A percentile compares a stretch with the other conserved stretches of the same genome.
Conservation (phyloP, 345 rosid species). For the Adansonia digitata region DNA sequence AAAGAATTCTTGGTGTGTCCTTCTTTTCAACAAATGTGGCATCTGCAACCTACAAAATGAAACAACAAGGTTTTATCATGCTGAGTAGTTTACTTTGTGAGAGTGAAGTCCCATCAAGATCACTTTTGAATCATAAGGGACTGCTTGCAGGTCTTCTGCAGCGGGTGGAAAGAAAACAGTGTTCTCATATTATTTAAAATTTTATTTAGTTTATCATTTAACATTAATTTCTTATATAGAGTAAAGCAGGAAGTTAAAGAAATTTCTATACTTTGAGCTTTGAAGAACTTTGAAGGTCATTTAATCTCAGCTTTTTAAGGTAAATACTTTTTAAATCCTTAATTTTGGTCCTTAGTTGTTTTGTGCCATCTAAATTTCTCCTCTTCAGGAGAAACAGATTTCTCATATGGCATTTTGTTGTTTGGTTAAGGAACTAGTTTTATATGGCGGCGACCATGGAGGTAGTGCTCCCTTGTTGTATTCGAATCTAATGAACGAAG, state of each 20-base stretch:
- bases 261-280: neutral
- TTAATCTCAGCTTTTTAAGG: neutral
- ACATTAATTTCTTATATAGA: neutral
- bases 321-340: too few species aligned
- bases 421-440: neutral
- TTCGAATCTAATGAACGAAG: neutral
- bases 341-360: too few species aligned
- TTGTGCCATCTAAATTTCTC: too few species aligned
- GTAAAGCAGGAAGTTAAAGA: neutral
- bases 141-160: neutral
- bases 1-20: conserved; percentile 53
- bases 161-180: neutral
- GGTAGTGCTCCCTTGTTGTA: neutral
- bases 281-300: neutral
- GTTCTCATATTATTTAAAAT: neutral
- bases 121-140: too few species aligned
- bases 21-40: conserved; percentile 61
- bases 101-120: too few species aligned
- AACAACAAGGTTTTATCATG: conserved; percentile 4
- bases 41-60: conserved; percentile 52
- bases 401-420: neutral
- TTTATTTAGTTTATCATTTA: neutral
- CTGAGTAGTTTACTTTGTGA: neutral
- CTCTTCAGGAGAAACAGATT: neutral
- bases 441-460: neutral